Evolutionary conservation across 345 rosid genomes (phyloP).

Genomic region (Citrus hindsii): DNA sequence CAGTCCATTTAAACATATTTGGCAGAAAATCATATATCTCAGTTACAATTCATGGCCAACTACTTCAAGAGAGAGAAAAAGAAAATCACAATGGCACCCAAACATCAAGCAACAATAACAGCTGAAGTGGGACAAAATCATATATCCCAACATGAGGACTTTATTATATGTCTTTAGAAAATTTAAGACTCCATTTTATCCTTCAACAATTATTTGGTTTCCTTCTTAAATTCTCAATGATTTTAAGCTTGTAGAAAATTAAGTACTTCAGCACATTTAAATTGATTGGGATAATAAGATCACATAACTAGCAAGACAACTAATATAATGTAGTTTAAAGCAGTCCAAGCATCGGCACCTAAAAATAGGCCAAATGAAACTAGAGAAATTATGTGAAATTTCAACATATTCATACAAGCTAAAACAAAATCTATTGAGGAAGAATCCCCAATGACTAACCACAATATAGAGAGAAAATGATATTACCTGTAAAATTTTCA

Average conservation of each 20-base stretch:
- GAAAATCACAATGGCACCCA: not conserved
- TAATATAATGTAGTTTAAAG: not conserved
- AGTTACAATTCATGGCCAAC: not conserved
- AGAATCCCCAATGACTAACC: not conserved
- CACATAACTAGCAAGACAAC: not conserved
- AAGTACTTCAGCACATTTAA: not conserved
- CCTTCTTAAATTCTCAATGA: not conserved
- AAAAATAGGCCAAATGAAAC: not conserved
- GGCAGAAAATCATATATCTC: not conserved
- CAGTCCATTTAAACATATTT: not conserved
- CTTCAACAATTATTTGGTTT: not conserved
- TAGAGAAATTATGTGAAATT: not conserved
- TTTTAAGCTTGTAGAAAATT: not conserved
- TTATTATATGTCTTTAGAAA: not conserved
- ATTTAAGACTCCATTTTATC: not conserved
- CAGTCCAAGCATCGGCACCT: not conserved
- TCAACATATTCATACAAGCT: not conserved
- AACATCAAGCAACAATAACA: not conserved
- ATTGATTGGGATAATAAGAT: not conserved
- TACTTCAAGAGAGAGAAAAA: not conserved
- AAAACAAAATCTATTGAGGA: not conserved
- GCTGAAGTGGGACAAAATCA: not conserved
- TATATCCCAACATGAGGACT: not conserved
- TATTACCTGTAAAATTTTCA: constrained; percentile 92
- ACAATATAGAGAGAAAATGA: not conserved